Evolutionary conservation across 495 filamentous ascomycete species (phyloP), one percentile per base, ranked within the genome.

Genomic region (Aspergillus baeticus): DNA sequence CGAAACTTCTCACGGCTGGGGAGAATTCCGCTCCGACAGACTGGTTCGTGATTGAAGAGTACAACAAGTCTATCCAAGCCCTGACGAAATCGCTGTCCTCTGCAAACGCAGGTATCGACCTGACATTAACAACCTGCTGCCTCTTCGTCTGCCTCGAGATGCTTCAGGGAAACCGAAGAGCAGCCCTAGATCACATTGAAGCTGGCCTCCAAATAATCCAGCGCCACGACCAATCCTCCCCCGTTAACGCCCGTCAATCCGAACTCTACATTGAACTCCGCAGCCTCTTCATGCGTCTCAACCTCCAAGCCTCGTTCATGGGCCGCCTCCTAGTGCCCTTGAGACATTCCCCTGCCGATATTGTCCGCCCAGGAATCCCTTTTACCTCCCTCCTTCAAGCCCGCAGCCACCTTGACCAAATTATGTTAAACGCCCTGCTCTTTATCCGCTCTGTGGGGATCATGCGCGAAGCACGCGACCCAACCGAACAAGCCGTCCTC

Each of bases 101-200:
- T 5, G 29, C 60, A 7, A 47, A 46, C 17, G 37, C 15, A 10
- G 21, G 42, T 14, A 26, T 57, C 10, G 57, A 67, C n/a, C 33
- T 64, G 14, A 45, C 60, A 4, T 54, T 73, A 6, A 57, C 68
- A 15, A 58, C 59, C 6, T 73, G 70, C 22, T 46, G 63, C 10
- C 29, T 73, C 5, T 70, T 73, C 31, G 35, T 66, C 10, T 68
- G 62, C 26, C 43, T 73, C 0, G 70, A 73, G 22, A 64, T 69
- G 51, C 49, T 73, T 3, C 56, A 51, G 15, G 56, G 54, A 0
- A 62, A 69, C 29, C 43, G 43, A 36, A 22, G 21, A n/a, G 59
- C 58, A 22, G 66, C 68, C 0, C 38, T 69, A 15, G 54, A 63
- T 48, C 67, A 70, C 44, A 59, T 49, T 11, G 23, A 48, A 20